Base-by-base conservation (phyloP, 306 rosid genomes). In the Prunus padus region DNA sequence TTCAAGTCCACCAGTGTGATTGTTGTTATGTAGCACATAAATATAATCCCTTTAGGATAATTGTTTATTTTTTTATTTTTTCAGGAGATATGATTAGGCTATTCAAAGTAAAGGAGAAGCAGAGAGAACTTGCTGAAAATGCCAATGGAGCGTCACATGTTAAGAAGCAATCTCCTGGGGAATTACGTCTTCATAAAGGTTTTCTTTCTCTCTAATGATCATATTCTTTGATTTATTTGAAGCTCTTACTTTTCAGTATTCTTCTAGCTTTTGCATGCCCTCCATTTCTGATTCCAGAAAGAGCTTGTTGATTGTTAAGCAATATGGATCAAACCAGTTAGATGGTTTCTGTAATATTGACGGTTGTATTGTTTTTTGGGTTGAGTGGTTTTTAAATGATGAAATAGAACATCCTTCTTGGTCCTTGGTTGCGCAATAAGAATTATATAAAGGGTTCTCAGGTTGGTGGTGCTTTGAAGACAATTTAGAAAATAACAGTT, bases 151-250 rank as follows among this genome's bases (percentile, higher is more conserved):
- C 94, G 40, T 76, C 82, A 56, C 92, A 90, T 8, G 61, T 72
- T 10, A 93, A 91, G 96, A 93, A 88, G 83, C 98, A 89, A 83
- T 81, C 86, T 80, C 97, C 98, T 71, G 98, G 98, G 69, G 97
- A 93, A 76, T 74, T 93, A 86, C 98, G 97, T 79, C 97, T 93
- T 83, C 93, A 93, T 79, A 91, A 86, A 91, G 98, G 98, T 91
- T 64, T 50, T 22, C 71, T 19, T 59, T 75, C 22, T 44, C 25
- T 77, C 26, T 42, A 9, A 12, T 44, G 47, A 46, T 73, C 22
- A 16, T 42, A 9, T 18, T 4, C 40, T 81, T 70, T 78, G 45
- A 28, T 31, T 25, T 68, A 20, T 28, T 37, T 1, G 15, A 16
- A 49, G 40, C 55, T 65, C 11, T 13, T 20, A 76, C 33, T 55